Evolutionary conservation across 164 flowering plant species (phyloP).

Genomic region (Sedum album): DNA sequence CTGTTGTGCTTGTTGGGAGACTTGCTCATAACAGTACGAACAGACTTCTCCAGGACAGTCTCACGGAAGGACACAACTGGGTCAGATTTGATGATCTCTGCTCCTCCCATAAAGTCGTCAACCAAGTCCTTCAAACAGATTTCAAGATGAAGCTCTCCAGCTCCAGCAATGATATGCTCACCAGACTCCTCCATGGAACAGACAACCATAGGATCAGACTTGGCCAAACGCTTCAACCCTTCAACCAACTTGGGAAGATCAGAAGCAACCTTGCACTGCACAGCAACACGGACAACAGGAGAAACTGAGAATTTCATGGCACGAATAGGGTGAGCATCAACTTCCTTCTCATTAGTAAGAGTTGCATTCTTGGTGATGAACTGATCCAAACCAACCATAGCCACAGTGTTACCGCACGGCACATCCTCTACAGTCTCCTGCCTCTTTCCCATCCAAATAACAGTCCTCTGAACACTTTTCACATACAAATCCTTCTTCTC

Average conservation of each 20-base stretch:
- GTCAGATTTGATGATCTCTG: conserved; percentile 4
- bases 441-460: conserved; percentile 3
- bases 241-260: conserved; percentile 3
- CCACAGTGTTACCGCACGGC: conserved; percentile 1
- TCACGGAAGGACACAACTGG: conserved; percentile 3
- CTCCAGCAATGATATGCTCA: background rate
- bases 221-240: conserved; percentile 2
- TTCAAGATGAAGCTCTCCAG: conserved; percentile 1
- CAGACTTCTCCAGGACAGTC: background rate
- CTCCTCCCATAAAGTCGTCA: conserved; percentile 1
- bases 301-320: conserved; percentile 4
- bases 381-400: conserved; percentile 2
- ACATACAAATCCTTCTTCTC: conserved; percentile 3
- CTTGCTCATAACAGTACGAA: conserved; percentile 5
- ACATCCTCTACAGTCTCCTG: conserved; percentile 6
- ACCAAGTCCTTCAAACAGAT: background rate
- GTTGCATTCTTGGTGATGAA: conserved; percentile 4
- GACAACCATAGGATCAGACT: conserved; percentile 7
- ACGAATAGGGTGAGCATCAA: conserved; percentile 2
- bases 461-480: conserved; percentile 2
- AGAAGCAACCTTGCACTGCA: conserved; percentile 7
- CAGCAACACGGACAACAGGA: conserved; percentile 1
- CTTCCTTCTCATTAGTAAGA: background rate
- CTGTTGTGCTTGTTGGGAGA: conserved; percentile 5
- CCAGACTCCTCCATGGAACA: conserved; percentile 4